These are phyloP conservation scores for Saposhnikovia divaricata DNA, from an alignment of 129 eudicot genomes.

Conservation along the genomic window DNA sequence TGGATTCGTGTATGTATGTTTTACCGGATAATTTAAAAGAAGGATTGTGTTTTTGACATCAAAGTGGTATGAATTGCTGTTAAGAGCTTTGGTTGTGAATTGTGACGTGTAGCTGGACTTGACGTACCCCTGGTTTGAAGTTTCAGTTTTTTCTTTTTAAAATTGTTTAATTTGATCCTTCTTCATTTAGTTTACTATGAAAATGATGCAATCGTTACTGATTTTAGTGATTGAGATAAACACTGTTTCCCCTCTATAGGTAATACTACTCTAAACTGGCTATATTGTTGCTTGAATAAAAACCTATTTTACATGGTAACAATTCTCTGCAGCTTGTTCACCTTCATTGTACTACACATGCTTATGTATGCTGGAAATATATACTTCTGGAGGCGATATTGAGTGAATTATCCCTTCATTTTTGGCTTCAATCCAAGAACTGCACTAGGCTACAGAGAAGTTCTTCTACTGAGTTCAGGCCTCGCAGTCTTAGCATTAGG, in stretches of 20 bases:
- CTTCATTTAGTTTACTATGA: too few species aligned
- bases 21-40: too few species aligned
- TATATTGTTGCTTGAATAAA: neutral
- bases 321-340: slow-evolving; percentile 29
- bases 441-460: slow-evolving; percentile 27
- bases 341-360: slow-evolving; percentile 36
- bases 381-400: slow-evolving; percentile 37
- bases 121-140: too few species aligned
- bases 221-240: too few species aligned
- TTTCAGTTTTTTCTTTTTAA: too few species aligned
- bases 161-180: too few species aligned
- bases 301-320: neutral
- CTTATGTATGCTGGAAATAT: slow-evolving; percentile 30
- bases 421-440: slow-evolving; percentile 36
- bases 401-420: slow-evolving; percentile 40
- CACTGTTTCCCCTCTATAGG: slow-evolving; percentile 40
- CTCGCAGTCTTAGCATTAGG: slow-evolving; percentile 29
- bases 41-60: too few species aligned
- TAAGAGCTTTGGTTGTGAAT: too few species aligned
- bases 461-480: slow-evolving; percentile 22
- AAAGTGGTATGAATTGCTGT: too few species aligned
- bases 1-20: too few species aligned
- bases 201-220: too few species aligned
- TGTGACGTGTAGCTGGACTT: too few species aligned
- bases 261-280: neutral